Evolutionary conservation across 164 flowering plant species (phyloP), one percentile per base, ranked within the genome.

Genomic region (Aristolochia fimbriata): DNA sequence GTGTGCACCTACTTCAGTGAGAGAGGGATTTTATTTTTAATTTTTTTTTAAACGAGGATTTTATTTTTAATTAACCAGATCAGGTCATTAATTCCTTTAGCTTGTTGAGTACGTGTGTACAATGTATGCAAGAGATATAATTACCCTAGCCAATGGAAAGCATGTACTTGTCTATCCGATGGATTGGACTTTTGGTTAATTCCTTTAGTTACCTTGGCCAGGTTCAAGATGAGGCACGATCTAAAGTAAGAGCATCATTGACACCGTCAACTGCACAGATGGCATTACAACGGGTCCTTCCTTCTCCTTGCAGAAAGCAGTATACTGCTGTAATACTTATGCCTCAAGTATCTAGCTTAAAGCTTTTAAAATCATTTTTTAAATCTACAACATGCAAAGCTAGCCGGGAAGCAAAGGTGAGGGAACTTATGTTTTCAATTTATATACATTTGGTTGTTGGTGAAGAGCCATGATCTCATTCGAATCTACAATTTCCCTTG

Each of bases 181-280:
- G 10, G 43, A 37, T 37, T 7, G 43, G 43, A 37, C 7, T 37
- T 37, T 37, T 37, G 4, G 43, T 37, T 37, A 37, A 10, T 37
- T 7, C 12, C 12, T 37, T 37, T 37, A 10, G 43, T 37, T 37
- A 37, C 43, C 12, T 3, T 52, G 15, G 19, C 58, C 74, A 92
- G 98, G 59, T 78, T 73, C 96, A 83, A 74, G 96, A 92, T 60
- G 87, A 85, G 66, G 86, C 82, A 7, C 89, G 96, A 16, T 55
- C 66, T 23, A 83, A 70, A 77, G 87, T 88, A 49, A 80, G 92
- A 71, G 63, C 72, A 43, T 69, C 76, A 41, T 68, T 92, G 58
- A 71, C 77, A 58, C 89, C 93, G 57, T 60, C 59, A 61, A 76
- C 89, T n/a, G 87, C 83, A 23, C 86, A 87, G 75, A 66, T 59